phyloP scores from a whole-genome alignment of 2,329 filamentous ascomycete genomes.

The Botrytis galanthina region DNA sequence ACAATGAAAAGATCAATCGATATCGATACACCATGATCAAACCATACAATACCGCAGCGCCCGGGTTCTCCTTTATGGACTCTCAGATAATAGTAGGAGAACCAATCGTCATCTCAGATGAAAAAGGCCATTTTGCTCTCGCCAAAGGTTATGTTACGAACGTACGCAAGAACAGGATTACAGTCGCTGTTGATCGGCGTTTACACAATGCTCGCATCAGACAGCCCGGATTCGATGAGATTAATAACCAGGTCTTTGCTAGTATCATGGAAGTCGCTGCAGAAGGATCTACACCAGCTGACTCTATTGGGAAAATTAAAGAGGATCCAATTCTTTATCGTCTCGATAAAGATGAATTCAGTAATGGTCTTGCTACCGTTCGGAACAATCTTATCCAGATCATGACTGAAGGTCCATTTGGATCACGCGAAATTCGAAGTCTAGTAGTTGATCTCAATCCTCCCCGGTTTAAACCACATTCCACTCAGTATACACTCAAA shows the following conservation, averaged over 20 bases:
- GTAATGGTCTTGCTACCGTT: constrained; percentile 93
- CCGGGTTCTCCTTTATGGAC: constrained; percentile 81
- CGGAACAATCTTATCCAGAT: constrained; percentile 91
- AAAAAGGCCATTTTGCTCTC: constrained; percentile 90
- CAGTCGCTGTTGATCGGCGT: constrained; percentile 84
- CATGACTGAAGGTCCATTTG: constrained; percentile 76
- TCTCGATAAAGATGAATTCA: constrained; percentile 96
- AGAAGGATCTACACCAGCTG: constrained; percentile 52
- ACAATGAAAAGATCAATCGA: constrained; percentile 82
- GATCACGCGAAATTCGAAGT: constrained; percentile 68
- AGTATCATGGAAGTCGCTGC: constrained; percentile 84
- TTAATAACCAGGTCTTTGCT: constrained; percentile 78
- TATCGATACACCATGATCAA: constrained; percentile 86
- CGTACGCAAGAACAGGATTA: constrained; percentile 72
- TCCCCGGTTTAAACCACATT: constrained; percentile 68
- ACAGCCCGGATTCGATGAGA: constrained; percentile 71
- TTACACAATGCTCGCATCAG: constrained; percentile 82
- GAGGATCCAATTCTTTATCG: constrained; percentile 68
- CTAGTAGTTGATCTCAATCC: constrained; percentile 75
- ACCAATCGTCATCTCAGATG: constrained; percentile 93
- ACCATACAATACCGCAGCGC: constrained; percentile 46
- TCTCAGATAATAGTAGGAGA: constrained; percentile 86
- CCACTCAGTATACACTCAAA: constrained; percentile 62
- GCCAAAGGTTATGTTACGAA: constrained; percentile 87
- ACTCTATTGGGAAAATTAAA: constrained; percentile 52